These are phyloP conservation scores for Mycena vulgaris DNA, from an alignment of 768 basidiomycete species.

Conservation along the genomic window DNA sequence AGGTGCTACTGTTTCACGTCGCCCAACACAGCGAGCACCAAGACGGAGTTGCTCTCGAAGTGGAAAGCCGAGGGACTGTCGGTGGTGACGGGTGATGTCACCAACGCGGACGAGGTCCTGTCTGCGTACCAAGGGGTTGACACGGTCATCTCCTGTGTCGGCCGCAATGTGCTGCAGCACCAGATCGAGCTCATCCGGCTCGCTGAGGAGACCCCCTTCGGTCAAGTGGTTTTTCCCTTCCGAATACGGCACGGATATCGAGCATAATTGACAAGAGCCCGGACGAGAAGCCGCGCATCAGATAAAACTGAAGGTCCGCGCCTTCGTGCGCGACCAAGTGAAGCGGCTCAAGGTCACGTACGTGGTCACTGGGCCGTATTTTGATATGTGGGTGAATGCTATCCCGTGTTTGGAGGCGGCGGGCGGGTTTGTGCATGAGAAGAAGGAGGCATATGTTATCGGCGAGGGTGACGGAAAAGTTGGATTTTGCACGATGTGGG, in stretches of 20 bases:
- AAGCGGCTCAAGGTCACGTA: conserved; percentile 15
- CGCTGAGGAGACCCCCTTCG: conserved; percentile 8
- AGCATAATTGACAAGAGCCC: conserved; percentile 20
- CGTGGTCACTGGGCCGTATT: conserved; percentile 22
- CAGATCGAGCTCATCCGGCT: conserved; percentile 15
- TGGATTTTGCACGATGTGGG: conserved; percentile 21
- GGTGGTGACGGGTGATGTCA: conserved; percentile 1
- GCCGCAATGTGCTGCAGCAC: conserved; percentile 10
- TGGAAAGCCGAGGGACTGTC: conserved; percentile 1
- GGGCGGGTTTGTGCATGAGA: conserved; percentile 9
- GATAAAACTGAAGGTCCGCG: conserved; percentile 11
- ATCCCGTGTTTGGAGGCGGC: neutral
- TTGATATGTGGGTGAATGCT: conserved; percentile 15
- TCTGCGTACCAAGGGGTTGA: conserved; percentile 4
- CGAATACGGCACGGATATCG: conserved; percentile 18
- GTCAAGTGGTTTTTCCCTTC: conserved; percentile 18
- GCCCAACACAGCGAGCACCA: conserved; percentile 9
- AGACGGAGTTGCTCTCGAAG: conserved; percentile 9
- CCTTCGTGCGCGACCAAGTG: conserved; percentile 6
- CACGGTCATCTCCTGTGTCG: conserved; percentile 13
- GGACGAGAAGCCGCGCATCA: conserved; percentile 18
- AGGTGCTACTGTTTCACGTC: conserved; percentile 2
- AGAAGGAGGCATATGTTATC: conserved; percentile 15
- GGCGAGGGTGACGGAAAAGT: neutral
- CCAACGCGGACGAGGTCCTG: neutral